A percentile compares a stretch with the other conserved stretches of the same genome.
Conservation (phyloP, 2,329 filamentous ascomycete genomes). For the Diaporthe batatas region DNA sequence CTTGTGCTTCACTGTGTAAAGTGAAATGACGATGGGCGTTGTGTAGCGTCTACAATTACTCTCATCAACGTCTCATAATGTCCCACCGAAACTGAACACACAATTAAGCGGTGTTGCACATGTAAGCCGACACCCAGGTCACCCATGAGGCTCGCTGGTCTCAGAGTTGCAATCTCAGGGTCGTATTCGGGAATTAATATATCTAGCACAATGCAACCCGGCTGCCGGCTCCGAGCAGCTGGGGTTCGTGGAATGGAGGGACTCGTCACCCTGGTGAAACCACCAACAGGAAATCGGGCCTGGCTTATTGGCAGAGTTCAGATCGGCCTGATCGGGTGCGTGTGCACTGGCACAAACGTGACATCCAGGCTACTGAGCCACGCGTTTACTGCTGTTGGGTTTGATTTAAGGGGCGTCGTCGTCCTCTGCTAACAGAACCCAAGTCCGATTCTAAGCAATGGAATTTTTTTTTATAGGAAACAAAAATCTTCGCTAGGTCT, state of each 20-base stretch:
- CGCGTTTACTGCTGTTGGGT: constrained; percentile 11
- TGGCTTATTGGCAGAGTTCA: neutral
- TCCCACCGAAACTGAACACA: neutral
- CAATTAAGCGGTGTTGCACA: neutral
- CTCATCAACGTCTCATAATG: neutral
- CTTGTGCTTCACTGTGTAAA: neutral
- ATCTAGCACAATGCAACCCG: neutral
- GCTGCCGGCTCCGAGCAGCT: constrained; percentile 5
- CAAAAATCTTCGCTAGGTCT: no score
- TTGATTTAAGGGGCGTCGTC: constrained; percentile 2
- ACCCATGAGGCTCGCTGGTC: neutral
- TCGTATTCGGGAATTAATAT: neutral
- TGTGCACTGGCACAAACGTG: no score
- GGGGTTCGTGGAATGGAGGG: neutral
- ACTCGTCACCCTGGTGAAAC: constrained; percentile 30
- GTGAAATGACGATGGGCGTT: neutral
- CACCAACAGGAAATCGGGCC: neutral
- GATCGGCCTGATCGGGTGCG: neutral
- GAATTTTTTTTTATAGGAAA: no score
- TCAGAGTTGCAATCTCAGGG: neutral
- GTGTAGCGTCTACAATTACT: neutral
- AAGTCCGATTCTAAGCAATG: no score
- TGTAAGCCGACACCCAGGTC: neutral
- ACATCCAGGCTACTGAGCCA: neutral
- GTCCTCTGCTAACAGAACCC: neutral